These are phyloP conservation scores for Aureobasidium leucospermi DNA, from an alignment of 2,329 filamentous ascomycete genomes.

Conservation along the genomic window DNA sequence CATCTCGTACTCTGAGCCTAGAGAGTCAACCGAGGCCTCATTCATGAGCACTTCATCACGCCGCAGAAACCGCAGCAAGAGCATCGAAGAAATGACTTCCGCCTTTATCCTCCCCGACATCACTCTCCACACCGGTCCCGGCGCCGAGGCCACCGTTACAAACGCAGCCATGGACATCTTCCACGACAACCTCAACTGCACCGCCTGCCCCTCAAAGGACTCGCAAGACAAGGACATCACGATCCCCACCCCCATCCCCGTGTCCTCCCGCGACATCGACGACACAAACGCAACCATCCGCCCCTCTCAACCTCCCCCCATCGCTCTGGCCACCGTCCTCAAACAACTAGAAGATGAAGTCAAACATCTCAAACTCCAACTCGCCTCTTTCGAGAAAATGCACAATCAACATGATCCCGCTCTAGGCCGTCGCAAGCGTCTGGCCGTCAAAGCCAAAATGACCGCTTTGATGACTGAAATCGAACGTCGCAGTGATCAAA, in stretches of 20 bases:
- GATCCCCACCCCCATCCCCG: slow-evolving; percentile 33
- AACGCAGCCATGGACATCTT: slow-evolving; percentile 22
- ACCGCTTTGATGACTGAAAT: slow-evolving; percentile 55
- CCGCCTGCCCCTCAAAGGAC: slow-evolving; percentile 38
- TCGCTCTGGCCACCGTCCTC: slow-evolving; percentile 74
- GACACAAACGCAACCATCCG: slow-evolving; percentile 54
- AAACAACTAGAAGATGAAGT: slow-evolving; percentile 77
- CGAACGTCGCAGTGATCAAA: slow-evolving; percentile 68
- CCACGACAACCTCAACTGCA: slow-evolving; percentile 49
- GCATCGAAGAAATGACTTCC: slow-evolving; percentile 47
- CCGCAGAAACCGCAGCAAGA: slow-evolving; percentile 39
- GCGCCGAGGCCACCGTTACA: slow-evolving; percentile 6
- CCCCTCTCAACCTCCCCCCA: slow-evolving; percentile 57
- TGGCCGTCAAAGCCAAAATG: slow-evolving; percentile 54
- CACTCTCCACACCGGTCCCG: slow-evolving; percentile 36
- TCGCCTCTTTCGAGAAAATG: slow-evolving; percentile 52
- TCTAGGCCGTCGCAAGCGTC: slow-evolving; percentile 57
- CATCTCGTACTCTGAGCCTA: slow-evolving; percentile 22
- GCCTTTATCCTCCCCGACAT: slow-evolving; percentile 59
- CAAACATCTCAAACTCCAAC: slow-evolving; percentile 63
- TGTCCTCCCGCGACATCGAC: slow-evolving; percentile 30
- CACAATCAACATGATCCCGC: slow-evolving; percentile 63
- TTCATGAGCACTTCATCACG: slow-evolving; percentile 43
- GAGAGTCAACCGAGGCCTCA: slow-evolving; percentile 35
- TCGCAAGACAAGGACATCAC: slow-evolving; percentile 27